Base-by-base conservation (phyloP, 768 basidiomycete species). In the Candolleomyces aberdarensis region DNA sequence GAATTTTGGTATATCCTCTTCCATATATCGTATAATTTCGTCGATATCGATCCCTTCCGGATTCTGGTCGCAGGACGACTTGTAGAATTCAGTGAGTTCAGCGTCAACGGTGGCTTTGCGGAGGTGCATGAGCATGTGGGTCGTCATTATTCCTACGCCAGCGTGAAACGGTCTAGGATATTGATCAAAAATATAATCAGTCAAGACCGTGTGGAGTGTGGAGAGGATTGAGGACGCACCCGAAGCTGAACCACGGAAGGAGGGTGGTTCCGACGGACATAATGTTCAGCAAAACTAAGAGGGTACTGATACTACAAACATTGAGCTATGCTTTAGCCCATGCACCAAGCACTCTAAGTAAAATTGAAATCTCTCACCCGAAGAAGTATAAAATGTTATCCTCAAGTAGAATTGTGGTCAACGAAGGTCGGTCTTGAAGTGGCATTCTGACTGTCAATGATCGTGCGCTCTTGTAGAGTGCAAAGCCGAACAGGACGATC, bases 221-320 rank as follows among this genome's bases (percentile, higher is more conserved):
- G 26, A 26, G 26, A 26, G 26, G 26, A 9, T 11, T 0, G 32
- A 14, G 32, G 13, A 17, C 72, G 31, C 63, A 76, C 76, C 71
- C 75, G 64, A 78, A 80, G 59, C 81, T 77, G 59, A 82, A 81
- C 81, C 81, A 83, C 1, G 80, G 81, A 43, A 82, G 80, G 41
- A 71, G 70, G 0, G 78, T 80, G 5, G 76, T 64, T 17, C 54
- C 40, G 19, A 79, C 73, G 5, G 80, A 77, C 80, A 81, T 81
- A 13, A 82, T 66, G 62, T 80, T 80, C 62, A 81, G 81, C 64
- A 80, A 78, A 1, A 80, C 55, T 5, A 83, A 66, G 1, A 82
- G 63, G 54, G 69, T 63, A 0, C 74, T 67, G 13, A 83, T 72
- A 6, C 79, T 80, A 53, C 6, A 22, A 55, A 6, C 1, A 36